A percentile compares a stretch with the other conserved stretches of the same genome.
Conservation (phyloP, 2,329 filamentous ascomycete genomes). For the Colletotrichum tofieldiae region DNA sequence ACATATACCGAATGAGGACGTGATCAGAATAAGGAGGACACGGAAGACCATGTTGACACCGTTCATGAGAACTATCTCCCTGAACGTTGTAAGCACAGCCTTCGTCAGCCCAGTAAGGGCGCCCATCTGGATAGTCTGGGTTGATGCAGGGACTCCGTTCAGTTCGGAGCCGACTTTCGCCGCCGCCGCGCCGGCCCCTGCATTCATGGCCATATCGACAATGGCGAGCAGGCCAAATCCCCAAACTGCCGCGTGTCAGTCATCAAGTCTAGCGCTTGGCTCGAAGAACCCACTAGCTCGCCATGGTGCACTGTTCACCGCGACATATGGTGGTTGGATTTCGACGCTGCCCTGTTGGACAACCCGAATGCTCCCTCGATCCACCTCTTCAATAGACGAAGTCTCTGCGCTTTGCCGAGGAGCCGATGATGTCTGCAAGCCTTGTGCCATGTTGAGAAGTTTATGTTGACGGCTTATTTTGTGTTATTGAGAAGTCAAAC, state of each 20-base stretch:
- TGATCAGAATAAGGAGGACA: neutral
- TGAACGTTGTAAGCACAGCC: neutral
- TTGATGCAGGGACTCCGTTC: neutral
- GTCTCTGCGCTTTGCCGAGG: neutral
- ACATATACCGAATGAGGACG: neutral
- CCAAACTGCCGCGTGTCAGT: neutral
- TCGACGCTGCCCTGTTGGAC: neutral
- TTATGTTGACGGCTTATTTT: neutral
- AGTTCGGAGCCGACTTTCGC: neutral
- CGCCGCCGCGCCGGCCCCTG: neutral
- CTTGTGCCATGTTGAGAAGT: neutral
- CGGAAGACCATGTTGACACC: neutral
- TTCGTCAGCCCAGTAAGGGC: neutral
- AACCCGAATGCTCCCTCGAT: neutral
- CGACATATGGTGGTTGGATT: neutral
- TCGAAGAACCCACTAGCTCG: neutral
- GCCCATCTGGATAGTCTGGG: neutral
- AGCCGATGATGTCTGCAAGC: neutral
- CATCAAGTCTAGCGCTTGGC: neutral
- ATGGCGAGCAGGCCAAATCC: constrained; percentile 1
- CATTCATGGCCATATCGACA: neutral
- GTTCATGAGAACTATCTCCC: neutral
- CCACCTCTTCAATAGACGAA: neutral
- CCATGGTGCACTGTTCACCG: neutral
- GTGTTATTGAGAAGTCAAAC: neutral